Evolutionary conservation across 140 eudicot species (phyloP), one percentile per base, ranked within the genome.

Genomic region (Bidens hawaiensis): DNA sequence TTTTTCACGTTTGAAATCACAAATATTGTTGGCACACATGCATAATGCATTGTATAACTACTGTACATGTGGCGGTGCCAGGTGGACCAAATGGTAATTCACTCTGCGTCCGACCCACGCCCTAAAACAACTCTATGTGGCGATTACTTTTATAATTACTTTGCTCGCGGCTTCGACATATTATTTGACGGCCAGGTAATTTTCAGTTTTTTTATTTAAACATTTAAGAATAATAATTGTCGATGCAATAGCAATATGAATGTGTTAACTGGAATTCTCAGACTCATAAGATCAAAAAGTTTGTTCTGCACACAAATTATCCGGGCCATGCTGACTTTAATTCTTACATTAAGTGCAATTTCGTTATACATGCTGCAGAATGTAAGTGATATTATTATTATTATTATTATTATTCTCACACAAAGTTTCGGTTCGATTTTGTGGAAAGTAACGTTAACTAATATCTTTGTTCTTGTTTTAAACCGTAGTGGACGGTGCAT

Each of bases 21-120:
- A 13, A 19, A 19, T 19, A 30, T 27, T 49, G 1, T 19, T 55
- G 57, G 15, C n/a, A n/a, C n/a, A n/a, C n/a, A n/a, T n/a, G n/a
- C n/a, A n/a, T n/a, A 40, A 24, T 17, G 13, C 31, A 22, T 38
- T 60, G 21, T 49, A 48, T 40, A 42, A 67, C 36, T 64, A 33
- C 42, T 28, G 36, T 38, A 31, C 4, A 28, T 11, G 5, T 27
- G 49, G 27, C 7, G 63, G 25, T 46, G 30, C 56, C 77, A 93
- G 99, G 99, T 93, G 25, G 99, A 93, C 68, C 99, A 93, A 78
- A 88, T 93, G 96, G 95, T 85, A 51, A 93, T 93, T 64, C 99
- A 93, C 79, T 93, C 96, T 31, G 93, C 93, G 10, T 88, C 96
- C 3, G 96, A 93, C 74, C 95, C 87, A 52, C 78, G 90, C 6